phyloP scores from a whole-genome alignment of 495 filamentous ascomycete genomes.

The Extremus antarcticus region DNA sequence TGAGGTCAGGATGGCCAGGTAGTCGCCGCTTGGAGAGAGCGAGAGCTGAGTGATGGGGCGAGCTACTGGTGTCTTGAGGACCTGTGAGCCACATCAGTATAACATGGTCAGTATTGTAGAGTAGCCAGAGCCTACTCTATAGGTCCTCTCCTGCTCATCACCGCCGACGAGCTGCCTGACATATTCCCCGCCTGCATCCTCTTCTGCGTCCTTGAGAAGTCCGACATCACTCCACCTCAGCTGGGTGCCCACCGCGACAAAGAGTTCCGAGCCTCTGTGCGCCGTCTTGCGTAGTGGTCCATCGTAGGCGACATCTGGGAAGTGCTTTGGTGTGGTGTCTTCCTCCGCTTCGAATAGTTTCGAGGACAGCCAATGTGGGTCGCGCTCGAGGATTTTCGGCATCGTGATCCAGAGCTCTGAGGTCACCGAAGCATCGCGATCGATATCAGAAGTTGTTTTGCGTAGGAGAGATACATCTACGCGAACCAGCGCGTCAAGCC shows the following conservation, averaged over 20 bases:
- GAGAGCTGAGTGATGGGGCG: conserved; percentile 70
- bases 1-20: conserved; percentile 69
- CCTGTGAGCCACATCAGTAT: conserved; percentile 30
- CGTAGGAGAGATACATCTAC: too few relatives aligned
- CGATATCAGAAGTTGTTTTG: not conserved
- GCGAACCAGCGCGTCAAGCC: not conserved
- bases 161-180: not conserved
- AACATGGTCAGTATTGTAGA: not conserved
- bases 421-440: not conserved
- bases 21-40: conserved; percentile 67
- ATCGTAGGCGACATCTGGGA: conserved; percentile 26
- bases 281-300: conserved; percentile 61
- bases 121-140: not conserved
- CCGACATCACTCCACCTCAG: conserved; percentile 76
- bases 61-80: conserved; percentile 58
- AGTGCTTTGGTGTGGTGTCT: conserved; percentile 28
- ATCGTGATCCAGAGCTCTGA: conserved; percentile 33
- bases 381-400: conserved; percentile 71
- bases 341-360: conserved; percentile 48
- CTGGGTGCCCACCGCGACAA: conserved; percentile 72
- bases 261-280: conserved; percentile 64
- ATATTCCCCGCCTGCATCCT: conserved; percentile 26
- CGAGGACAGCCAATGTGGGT: conserved; percentile 72
- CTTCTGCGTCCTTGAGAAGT: conserved; percentile 62
- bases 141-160: not conserved